Evolutionary conservation across 768 basidiomycete species (phyloP).

Genomic region (Auricularia heimuer): DNA sequence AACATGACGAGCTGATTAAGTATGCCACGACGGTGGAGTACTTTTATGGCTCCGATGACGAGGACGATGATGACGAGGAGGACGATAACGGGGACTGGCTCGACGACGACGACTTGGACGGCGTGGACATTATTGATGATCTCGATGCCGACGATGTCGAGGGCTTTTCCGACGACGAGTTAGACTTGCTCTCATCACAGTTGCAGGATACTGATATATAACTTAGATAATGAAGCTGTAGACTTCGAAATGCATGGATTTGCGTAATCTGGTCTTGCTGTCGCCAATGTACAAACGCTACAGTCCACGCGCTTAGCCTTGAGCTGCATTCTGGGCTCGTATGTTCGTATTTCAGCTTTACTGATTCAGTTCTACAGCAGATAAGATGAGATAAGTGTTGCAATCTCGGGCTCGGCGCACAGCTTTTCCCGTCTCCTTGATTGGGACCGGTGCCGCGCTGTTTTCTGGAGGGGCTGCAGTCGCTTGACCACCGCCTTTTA

Average conservation of each 20-base stretch:
- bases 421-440: too few relatives aligned
- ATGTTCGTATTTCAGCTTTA: too few relatives aligned
- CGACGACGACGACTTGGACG: constrained; percentile 7
- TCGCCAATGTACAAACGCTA: not conserved
- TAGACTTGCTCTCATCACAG: constrained; percentile 1
- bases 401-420: too few relatives aligned
- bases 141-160: constrained; percentile 11
- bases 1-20: constrained; percentile 23
- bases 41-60: constrained; percentile 36
- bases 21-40: constrained; percentile 37
- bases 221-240: not conserved
- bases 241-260: not conserved
- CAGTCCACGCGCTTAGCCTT: too few relatives aligned
- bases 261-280: not conserved
- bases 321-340: too few relatives aligned
- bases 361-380: too few relatives aligned
- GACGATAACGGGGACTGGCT: constrained; percentile 25
- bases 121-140: constrained; percentile 12
- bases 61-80: constrained; percentile 36
- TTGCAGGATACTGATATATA: not conserved
- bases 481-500: not conserved
- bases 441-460: too few relatives aligned
- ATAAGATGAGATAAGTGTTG: too few relatives aligned
- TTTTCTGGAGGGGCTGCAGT: not conserved
- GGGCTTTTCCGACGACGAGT: constrained; percentile 11